These are phyloP conservation scores for Leucosporidium creatinivorum DNA, from an alignment of 768 basidiomycete species.

Conservation along the genomic window DNA sequence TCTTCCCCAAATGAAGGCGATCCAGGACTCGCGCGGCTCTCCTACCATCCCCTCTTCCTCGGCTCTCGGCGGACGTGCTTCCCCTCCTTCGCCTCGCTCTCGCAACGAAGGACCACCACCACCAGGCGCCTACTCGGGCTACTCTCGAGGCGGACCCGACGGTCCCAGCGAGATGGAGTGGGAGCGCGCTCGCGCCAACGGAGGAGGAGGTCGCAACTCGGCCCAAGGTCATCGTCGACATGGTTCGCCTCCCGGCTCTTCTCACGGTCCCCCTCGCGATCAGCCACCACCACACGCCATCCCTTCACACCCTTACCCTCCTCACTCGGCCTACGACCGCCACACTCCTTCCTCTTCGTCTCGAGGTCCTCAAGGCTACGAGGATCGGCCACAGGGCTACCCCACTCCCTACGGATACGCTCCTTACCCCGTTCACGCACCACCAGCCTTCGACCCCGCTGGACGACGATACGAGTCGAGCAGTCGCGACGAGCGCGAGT, in stretches of 20 bases:
- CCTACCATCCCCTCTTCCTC: background rate
- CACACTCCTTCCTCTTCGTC: slow-evolving; percentile 3
- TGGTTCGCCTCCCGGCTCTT: slow-evolving; percentile 1
- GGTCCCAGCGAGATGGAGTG: slow-evolving; percentile 10
- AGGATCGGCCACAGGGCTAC: too few relatives aligned
- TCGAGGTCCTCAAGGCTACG: background rate
- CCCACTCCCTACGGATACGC: too few relatives aligned
- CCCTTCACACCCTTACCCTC: background rate
- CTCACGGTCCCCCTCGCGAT: slow-evolving; percentile 6
- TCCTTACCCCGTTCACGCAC: too few relatives aligned
- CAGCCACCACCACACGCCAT: background rate
- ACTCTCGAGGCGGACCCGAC: background rate
- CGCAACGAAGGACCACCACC: background rate
- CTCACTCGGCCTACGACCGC: slow-evolving; percentile 10
- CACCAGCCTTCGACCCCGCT: too few relatives aligned
- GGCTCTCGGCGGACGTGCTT: background rate
- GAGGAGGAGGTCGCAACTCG: background rate
- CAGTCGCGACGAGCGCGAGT: too few relatives aligned
- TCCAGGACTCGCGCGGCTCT: slow-evolving; percentile 11
- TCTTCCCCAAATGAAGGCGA: slow-evolving; percentile 23
- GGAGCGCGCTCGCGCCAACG: slow-evolving; percentile 24
- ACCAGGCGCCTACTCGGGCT: slow-evolving; percentile 1
- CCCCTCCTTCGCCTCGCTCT: slow-evolving; percentile 6
- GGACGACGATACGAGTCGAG: too few relatives aligned
- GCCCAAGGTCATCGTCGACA: background rate